These are phyloP conservation scores for Epicoccum nigrum DNA, from an alignment of 2,329 filamentous ascomycete genomes.

Conservation along the genomic window DNA sequence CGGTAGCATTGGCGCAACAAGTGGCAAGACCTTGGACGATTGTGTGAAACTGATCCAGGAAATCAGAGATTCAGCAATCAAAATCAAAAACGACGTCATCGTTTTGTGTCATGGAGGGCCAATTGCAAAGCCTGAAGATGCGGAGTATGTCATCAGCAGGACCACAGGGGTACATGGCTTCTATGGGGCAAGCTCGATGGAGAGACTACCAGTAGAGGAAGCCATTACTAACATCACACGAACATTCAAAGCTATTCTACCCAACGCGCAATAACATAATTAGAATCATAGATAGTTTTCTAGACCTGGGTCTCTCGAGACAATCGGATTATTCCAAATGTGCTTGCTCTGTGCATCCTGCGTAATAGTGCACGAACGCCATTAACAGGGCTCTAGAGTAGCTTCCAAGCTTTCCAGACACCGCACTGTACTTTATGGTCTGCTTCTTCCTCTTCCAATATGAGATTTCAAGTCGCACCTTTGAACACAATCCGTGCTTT, in stretches of 20 bases:
- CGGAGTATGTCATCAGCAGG: slow-evolving; percentile 64
- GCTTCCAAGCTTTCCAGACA: too few species aligned
- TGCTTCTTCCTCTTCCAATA: too few species aligned
- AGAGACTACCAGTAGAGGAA: slow-evolving; percentile 69
- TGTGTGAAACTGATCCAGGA: slow-evolving; percentile 66
- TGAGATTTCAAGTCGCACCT: too few species aligned
- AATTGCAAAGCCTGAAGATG: slow-evolving; percentile 68
- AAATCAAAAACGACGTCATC: slow-evolving; percentile 64
- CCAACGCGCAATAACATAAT: background rate
- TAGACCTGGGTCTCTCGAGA: too few species aligned
- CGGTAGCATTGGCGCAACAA: slow-evolving; percentile 68
- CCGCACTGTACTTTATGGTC: too few species aligned
- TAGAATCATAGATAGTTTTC: too few species aligned
- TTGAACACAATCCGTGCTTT: too few species aligned
- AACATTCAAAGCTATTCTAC: slow-evolving; percentile 56
- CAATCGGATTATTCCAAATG: too few species aligned
- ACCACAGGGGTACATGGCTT: slow-evolving; percentile 73
- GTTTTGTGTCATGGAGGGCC: slow-evolving; percentile 75
- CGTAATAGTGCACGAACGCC: too few species aligned
- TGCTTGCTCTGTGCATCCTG: too few species aligned
- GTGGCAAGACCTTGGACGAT: slow-evolving; percentile 68
- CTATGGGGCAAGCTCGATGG: slow-evolving; percentile 73
- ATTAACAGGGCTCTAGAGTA: too few species aligned
- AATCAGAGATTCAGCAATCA: slow-evolving; percentile 65
- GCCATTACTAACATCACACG: slow-evolving; percentile 66